Evolutionary conservation across 2,329 filamentous ascomycete species (phyloP).

Genomic region (Bimuria novae-zelandiae): DNA sequence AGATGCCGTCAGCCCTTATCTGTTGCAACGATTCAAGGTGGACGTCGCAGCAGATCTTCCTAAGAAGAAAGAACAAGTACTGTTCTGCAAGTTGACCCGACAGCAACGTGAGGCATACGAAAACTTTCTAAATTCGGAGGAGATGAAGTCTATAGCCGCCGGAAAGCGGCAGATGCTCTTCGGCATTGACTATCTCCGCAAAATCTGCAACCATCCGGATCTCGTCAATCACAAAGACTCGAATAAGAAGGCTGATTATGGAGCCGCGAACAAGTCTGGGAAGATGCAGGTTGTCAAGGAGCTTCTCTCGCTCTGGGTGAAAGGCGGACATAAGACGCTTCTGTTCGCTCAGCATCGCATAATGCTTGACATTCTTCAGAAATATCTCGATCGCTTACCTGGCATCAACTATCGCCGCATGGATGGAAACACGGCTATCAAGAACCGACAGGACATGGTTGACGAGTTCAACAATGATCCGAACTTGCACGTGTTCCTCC

Average conservation of each 20-base stretch:
- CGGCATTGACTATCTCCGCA: constrained; percentile 88
- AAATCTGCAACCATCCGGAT: constrained; percentile 98
- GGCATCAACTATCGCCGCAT: constrained; percentile 82
- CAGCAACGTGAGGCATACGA: constrained; percentile 81
- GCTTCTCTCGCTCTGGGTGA: constrained; percentile 85
- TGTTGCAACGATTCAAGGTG: constrained; percentile 88
- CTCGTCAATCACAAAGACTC: constrained; percentile 70
- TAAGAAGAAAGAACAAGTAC: constrained; percentile 92
- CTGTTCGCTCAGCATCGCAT: constrained; percentile 92
- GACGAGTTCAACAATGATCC: constrained; percentile 89
- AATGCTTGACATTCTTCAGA: constrained; percentile 93
- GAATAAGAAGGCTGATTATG: constrained; percentile 70
- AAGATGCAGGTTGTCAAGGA: constrained; percentile 96
- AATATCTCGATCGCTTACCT: constrained; percentile 70
- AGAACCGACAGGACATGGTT: constrained; percentile 84
- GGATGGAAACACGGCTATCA: constrained; percentile 91
- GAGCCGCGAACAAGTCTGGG: constrained; percentile 77
- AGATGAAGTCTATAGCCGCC: constrained; percentile 80
- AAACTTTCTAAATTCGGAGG: constrained; percentile 77
- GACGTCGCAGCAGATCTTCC: constrained; percentile 94
- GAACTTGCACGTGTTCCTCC: constrained; percentile 81
- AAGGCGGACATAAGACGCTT: constrained; percentile 89
- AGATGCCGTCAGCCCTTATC: constrained; percentile 89
- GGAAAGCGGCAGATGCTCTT: constrained; percentile 79
- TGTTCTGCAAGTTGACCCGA: constrained; percentile 90